Evolutionary conservation across 1,139 yeast species (phyloP).

Genomic region (Candida tetrigidarum): DNA sequence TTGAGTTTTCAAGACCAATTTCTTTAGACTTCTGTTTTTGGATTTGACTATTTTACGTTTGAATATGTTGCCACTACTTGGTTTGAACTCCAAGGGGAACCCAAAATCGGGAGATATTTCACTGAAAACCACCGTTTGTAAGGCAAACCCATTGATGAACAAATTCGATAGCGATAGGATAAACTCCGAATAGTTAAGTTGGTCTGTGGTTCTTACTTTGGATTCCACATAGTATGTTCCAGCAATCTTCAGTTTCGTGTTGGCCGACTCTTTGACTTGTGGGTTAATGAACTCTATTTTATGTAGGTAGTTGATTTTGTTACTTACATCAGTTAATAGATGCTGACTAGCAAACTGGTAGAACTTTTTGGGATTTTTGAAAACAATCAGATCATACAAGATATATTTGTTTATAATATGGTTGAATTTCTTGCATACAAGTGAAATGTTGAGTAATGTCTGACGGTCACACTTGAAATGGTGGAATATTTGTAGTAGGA

Average conservation of each 20-base stretch:
- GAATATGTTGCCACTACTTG: conserved; percentile 10
- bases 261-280: conserved; percentile 28
- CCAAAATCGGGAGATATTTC: conserved; percentile 57
- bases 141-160: conserved; percentile 36
- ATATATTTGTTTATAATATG: conserved; percentile 38
- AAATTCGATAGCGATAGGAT: conserved; percentile 27
- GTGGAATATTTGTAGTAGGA: conserved; percentile 37
- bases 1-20: conserved; percentile 41
- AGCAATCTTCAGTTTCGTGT: conserved; percentile 37
- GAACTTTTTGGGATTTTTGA: conserved; percentile 31
- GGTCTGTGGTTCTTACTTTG: conserved; percentile 20
- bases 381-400: conserved; percentile 36
- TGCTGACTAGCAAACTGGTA: conserved; percentile 35
- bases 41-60: conserved; percentile 22
- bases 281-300: conserved; percentile 37
- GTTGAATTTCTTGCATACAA: conserved; percentile 41
- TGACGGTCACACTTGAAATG: conserved; percentile 22
- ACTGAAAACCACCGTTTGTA: conserved; percentile 32
- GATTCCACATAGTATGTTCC: conserved; percentile 42
- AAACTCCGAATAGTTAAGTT: conserved; percentile 31
- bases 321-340: conserved; percentile 23
- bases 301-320: conserved; percentile 35
- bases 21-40: conserved; percentile 24
- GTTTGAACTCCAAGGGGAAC: conserved; percentile 35
- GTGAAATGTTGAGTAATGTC: conserved; percentile 29